Base-by-base conservation (phyloP, 495 filamentous ascomycete species). In the Tuber melanosporum region DNA sequence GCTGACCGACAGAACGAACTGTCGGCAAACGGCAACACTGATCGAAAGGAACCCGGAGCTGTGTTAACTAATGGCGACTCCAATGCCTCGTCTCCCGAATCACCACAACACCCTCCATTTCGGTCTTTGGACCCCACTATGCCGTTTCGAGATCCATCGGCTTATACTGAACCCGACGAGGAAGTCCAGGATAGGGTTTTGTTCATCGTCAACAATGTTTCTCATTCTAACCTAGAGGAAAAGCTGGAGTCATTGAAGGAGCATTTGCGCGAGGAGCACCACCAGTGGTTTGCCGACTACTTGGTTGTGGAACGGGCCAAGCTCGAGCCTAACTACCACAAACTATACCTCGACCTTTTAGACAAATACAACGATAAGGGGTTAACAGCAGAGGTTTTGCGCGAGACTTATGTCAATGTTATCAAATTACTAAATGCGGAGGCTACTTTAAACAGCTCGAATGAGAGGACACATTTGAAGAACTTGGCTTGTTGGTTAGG, bases 231-330 rank as follows among this genome's bases (percentile, higher is more conserved):
- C 74, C 87, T 98, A 15, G 90, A 92, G 46, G 87, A 90, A 45
- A 98, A 97, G 83, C 89, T 92, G 77, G 87, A 87, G 57, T 93
- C 95, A 74, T 88, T 99, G 32, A 91, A 88, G 49, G 91, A 95
- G 47, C 89, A 91, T 43, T 82, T 98, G 72, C 89, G 93, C 66
- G 90, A 92, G 73, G 89, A 90, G 75, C 91, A 97, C 82, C 91
- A 95, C 81, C 93, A 95, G 83, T 99, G 95, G 95, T 98, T 99
- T 80, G 95, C 95, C 14, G 89, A 89, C 26, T 96, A 97, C 83
- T 86, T 99, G n/a, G 95, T 99, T 17, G 94, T 97, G 81, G 92
- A 97, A 83, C 93, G 95, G 20, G 96, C 95, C 17, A 98, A 97
- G 85, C 88, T 95, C 86, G 94, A 99, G 82, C 94, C 94, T 7